These are phyloP conservation scores for Apiotrichum brassicae DNA, from an alignment of 1,284 basidiomycete species.

Conservation along the genomic window DNA sequence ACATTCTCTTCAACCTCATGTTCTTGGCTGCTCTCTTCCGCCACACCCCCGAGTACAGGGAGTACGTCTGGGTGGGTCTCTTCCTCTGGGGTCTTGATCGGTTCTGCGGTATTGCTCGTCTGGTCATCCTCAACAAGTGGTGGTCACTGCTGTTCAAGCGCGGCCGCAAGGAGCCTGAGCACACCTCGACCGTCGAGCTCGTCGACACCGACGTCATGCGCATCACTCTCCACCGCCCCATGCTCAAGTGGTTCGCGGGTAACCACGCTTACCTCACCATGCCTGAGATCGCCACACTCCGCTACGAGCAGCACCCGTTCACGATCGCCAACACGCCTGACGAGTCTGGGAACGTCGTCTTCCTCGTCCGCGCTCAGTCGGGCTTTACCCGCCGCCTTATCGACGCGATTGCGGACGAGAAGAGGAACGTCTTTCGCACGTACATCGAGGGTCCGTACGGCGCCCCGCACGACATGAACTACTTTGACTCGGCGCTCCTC, in stretches of 20 bases:
- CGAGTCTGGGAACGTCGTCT: slow-evolving; percentile 5
- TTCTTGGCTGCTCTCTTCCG: slow-evolving; percentile 17
- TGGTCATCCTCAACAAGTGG: slow-evolving; percentile 53
- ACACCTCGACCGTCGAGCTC: slow-evolving; percentile 47
- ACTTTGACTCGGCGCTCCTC: slow-evolving; percentile 32
- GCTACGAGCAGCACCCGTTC: slow-evolving; percentile 44
- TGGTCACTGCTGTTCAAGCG: slow-evolving; percentile 42
- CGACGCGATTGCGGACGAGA: slow-evolving; percentile 15
- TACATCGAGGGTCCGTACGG: slow-evolving; percentile 44
- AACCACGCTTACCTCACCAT: slow-evolving; percentile 38
- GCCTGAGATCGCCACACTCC: slow-evolving; percentile 32
- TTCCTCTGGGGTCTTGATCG: slow-evolving; percentile 61
- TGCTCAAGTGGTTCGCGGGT: slow-evolving; percentile 29
- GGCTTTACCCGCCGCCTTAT: slow-evolving; percentile 33
- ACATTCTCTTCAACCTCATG: slow-evolving; percentile 40
- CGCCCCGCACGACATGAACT: slow-evolving; percentile 13
- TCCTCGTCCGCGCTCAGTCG: slow-evolving; percentile 18
- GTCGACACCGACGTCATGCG: slow-evolving; percentile 48
- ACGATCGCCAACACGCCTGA: slow-evolving; percentile 30
- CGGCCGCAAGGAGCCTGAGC: slow-evolving; percentile 10
- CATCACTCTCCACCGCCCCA: slow-evolving; percentile 10
- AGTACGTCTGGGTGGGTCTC: slow-evolving; percentile 5
- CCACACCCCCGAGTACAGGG: slow-evolving; percentile 12
- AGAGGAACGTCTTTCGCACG: slow-evolving; percentile 18
- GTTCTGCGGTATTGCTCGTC: slow-evolving; percentile 52